These are phyloP conservation scores for Selaginella moellendorffii DNA, from an alignment of 75 land plant genomes.

Conservation along the genomic window DNA sequence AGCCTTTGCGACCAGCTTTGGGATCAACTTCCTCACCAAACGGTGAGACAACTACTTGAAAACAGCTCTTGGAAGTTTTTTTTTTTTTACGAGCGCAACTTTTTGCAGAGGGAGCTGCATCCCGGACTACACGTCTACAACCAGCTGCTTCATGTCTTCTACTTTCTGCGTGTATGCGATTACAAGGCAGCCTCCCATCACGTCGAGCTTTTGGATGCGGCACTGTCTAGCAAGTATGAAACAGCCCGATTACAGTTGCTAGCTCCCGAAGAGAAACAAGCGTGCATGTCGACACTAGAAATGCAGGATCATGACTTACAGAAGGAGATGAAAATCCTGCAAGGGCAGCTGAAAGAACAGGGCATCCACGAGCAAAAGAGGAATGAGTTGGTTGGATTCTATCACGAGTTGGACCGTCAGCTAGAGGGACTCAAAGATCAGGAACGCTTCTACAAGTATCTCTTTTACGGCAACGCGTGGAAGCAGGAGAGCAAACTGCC, in stretches of 20 bases:
- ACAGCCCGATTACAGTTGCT: conserved; percentile 28
- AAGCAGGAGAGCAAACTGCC: conserved; percentile 28
- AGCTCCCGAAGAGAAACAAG: conserved; percentile 6
- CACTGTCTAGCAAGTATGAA: conserved; percentile 28
- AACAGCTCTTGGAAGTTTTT: not conserved
- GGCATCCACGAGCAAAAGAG: not conserved
- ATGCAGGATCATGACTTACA: not conserved
- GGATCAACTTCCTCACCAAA: conserved; percentile 39
- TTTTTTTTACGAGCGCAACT: too few species aligned
- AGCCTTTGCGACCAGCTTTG: conserved; percentile 41
- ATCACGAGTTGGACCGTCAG: not conserved
- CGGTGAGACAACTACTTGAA: conserved; percentile 22
- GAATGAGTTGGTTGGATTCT: not conserved
- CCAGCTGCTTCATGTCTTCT: conserved; percentile 68
- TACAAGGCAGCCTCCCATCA: conserved; percentile 66
- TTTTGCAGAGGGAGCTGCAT: conserved; percentile 40
- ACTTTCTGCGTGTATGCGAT: conserved; percentile 68
- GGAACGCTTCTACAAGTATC: not conserved
- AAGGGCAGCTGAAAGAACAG: not conserved
- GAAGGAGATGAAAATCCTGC: not conserved
- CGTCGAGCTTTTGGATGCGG: conserved; percentile 53
- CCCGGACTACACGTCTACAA: conserved; percentile 69
- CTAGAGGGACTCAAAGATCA: not conserved
- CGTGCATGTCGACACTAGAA: not conserved
- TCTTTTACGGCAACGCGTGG: not conserved